Percentiles rank a stretch among this genome's conserved stretches.
Conservation (phyloP, 1,284 basidiomycete genomes). For the Austroboletus rostrupii region DNA sequence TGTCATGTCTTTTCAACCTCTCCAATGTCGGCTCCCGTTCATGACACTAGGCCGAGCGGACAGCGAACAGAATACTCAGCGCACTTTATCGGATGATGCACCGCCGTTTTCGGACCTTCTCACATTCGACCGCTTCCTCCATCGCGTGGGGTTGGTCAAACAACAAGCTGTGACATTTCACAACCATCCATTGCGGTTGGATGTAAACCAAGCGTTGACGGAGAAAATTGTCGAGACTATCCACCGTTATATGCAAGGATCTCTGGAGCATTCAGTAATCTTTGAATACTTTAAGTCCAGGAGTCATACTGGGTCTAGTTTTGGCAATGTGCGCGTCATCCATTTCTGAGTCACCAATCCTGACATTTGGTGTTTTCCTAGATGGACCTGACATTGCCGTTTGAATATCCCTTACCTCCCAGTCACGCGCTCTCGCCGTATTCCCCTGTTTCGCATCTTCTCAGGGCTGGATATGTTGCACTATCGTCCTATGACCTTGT, state of each 20-base stretch:
- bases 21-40: constrained; percentile 43
- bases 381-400: background rate
- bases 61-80: background rate
- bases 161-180: constrained; percentile 34
- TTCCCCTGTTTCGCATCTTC: background rate
- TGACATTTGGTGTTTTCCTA: background rate
- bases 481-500: background rate
- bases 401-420: background rate
- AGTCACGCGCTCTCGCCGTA: background rate
- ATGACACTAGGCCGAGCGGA: constrained; percentile 42
- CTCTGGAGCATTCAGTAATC: too few species aligned
- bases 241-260: background rate
- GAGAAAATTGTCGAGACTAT: background rate
- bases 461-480: background rate
- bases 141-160: constrained; percentile 39
- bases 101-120: constrained; percentile 31
- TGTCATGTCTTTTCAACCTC: constrained; percentile 43
- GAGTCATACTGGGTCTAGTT: background rate
- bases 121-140: constrained; percentile 42
- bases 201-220: background rate
- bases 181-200: constrained; percentile 44
- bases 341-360: background rate
- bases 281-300: too few species aligned
- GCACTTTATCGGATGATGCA: constrained; percentile 4
- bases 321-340: background rate